Base-by-base conservation (phyloP, 305 asterid genomes). In the Fraxinus paxiana region DNA sequence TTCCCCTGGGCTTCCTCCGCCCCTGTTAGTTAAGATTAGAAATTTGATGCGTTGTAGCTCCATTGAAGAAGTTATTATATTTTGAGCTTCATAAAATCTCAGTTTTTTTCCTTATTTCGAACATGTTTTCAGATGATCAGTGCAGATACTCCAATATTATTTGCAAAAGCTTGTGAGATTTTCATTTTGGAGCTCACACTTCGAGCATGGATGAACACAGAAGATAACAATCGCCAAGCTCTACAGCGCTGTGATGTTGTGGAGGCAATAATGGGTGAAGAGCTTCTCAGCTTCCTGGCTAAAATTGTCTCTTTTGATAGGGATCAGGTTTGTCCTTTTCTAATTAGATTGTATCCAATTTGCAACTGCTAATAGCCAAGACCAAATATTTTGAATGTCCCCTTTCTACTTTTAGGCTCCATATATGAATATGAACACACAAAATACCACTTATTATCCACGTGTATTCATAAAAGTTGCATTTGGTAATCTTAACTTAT, bases 101-200 rank as follows among this genome's bases (percentile, higher is more conserved):
- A 51, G 3, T 5, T n/a, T 10, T 10, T 33, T 13, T 20, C 41
- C 3, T 51, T 22, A 3, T 75, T 24, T 41, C 26, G 22, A 51
- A 33, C 18, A 2, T 24, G 37, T 34, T 22, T 4, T 24, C 85
- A 90, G 90, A 87, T 87, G 90, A 82, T 88, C 15, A 87, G 89
- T 24, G 85, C 83, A 2, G 88, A 87, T 74, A 81, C 92, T 12
- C 84, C 86, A 0, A 80, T 83, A 56, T 54, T 88, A 30, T 18
- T 87, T 9, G 86, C 75, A 0, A 90, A 88, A 80, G 92, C 91
- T 28, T 80, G 88, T 15, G 92, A 88, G 75, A 24, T 86, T 22
- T 84, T 88, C 9, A 78, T 86, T 18, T 73, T 82, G 85, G 92
- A 90, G 33, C 31, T 90, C 35, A 85, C 85, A 0, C 6, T 76